phyloP scores from a whole-genome alignment of 345 rosid species.

The Hibiscus mutabilis region DNA sequence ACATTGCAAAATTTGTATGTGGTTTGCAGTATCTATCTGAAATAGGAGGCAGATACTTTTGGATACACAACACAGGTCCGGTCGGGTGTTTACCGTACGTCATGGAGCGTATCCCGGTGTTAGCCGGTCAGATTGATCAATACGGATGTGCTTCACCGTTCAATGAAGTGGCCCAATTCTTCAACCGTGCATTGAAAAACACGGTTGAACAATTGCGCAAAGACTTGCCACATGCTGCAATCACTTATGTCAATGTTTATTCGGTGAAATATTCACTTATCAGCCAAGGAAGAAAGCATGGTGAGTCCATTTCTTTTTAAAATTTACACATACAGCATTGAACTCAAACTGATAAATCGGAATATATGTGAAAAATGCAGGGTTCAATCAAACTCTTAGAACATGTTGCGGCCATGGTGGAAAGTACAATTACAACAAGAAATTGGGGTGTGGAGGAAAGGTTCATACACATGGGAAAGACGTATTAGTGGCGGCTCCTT shows the following conservation, averaged over 20 bases:
- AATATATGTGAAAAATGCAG: constrained; percentile 20
- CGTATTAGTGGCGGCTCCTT: constrained; percentile 32
- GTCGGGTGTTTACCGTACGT: constrained; percentile 61
- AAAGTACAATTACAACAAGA: constrained; percentile 47
- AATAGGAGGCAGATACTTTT: constrained; percentile 67
- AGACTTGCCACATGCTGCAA: constrained; percentile 42
- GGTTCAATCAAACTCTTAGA: constrained; percentile 51
- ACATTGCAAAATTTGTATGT: not conserved
- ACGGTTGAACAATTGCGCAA: constrained; percentile 36
- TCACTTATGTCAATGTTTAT: constrained; percentile 63
- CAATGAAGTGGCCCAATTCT: constrained; percentile 53
- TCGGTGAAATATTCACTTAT: constrained; percentile 21
- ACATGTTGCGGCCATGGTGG: constrained; percentile 87
- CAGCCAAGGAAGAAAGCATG: constrained; percentile 13
- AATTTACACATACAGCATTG: constrained; percentile 29
- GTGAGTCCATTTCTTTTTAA: not conserved
- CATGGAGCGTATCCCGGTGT: constrained; percentile 35
- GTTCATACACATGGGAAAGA: constrained; percentile 37
- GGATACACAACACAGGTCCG: constrained; percentile 81
- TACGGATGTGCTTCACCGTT: constrained; percentile 57
- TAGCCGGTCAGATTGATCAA: constrained; percentile 30
- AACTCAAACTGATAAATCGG: too few relatives aligned
- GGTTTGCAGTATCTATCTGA: constrained; percentile 28
- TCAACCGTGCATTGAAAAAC: constrained; percentile 34
- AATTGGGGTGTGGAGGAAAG: constrained; percentile 43